Base-by-base conservation (phyloP, 1,284 basidiomycete species). In the Rhizoctonia solani region DNA sequence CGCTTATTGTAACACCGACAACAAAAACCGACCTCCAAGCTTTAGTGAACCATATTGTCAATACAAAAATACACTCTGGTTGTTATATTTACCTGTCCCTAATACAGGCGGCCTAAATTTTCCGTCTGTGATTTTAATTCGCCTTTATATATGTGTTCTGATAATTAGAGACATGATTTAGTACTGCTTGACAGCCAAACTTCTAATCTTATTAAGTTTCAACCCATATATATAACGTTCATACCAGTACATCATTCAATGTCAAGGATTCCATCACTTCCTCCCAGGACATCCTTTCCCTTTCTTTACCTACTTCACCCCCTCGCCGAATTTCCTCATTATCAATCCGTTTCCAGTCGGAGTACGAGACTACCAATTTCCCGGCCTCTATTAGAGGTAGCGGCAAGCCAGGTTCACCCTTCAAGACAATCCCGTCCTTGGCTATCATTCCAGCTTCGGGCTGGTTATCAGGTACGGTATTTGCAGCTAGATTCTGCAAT, bases 241-340 rank as follows among this genome's bases (percentile, higher is more conserved):
- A 39, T 16, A 8, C 37, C 9, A 39, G 37, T 39, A 8, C 37
- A 39, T 8, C 37, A 39, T 8, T 39, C 37, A 8, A 8, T 8
- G 37, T 39, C 37, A 13, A 50, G 39, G 71, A 71, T 6, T 58
- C 47, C 8, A 67, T 41, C 5, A 70, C 69, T 23, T 72, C 66
- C 42, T 42, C 29, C 88, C 89, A 91, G 0, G 71, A 73, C 85
- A 94, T 87, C 70, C 92, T 82, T 77, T 94, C 92, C 54, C 90
- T 80, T 75, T 90, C 87, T 77, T 94, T 94, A 1, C 86, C 87
- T 25, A 78, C 67, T 47, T 73, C 74, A 42, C 80, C 74, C 0
- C 91, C 92, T 54, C 84, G 77, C 68, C 80, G 77, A 29, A 82
- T 73, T 75, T 94, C 92, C 74, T 88, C 89, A 16, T 76, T 79